Evolutionary conservation across 2,329 filamentous ascomycete species (phyloP).

Genomic region (Fusarium globosum): DNA sequence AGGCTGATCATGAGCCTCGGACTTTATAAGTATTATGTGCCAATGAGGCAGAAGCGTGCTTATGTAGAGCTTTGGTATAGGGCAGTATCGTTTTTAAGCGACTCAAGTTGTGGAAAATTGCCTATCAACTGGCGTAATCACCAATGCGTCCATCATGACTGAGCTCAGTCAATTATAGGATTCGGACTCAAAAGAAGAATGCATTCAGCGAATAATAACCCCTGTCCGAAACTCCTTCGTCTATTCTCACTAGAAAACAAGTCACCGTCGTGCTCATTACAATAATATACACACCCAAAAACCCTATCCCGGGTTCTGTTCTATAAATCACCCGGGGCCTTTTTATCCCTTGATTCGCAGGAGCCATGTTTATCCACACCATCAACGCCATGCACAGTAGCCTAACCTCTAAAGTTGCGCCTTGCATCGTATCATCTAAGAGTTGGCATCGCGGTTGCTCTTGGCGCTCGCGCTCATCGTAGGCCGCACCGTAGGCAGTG

Average conservation of each 20-base stretch:
- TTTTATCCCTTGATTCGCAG: background rate
- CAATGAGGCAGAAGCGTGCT: background rate
- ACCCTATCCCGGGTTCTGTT: background rate
- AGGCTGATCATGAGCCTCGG: conserved; percentile 23
- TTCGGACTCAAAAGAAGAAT: background rate
- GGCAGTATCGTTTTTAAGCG: background rate
- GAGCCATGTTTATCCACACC: background rate
- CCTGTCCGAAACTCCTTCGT: conserved; percentile 18
- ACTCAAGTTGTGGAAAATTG: background rate
- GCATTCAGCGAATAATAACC: background rate
- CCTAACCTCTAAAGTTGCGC: background rate
- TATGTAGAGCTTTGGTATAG: background rate
- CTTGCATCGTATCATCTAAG: conserved; percentile 34
- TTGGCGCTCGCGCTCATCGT: conserved; percentile 90
- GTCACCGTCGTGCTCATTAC: conserved; percentile 20
- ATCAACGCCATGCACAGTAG: background rate
- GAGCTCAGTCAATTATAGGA: background rate
- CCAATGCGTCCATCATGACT: background rate
- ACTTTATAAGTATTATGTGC: background rate
- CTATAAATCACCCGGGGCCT: background rate
- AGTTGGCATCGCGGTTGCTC: conserved; percentile 88
- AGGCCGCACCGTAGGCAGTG: conserved; percentile 72
- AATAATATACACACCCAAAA: conserved; percentile 25
- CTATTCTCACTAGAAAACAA: conserved; percentile 18
- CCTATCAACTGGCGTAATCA: background rate